phyloP scores from a whole-genome alignment of 352 stramenopile genomes.

The Globisporangium sylvaticum region DNA sequence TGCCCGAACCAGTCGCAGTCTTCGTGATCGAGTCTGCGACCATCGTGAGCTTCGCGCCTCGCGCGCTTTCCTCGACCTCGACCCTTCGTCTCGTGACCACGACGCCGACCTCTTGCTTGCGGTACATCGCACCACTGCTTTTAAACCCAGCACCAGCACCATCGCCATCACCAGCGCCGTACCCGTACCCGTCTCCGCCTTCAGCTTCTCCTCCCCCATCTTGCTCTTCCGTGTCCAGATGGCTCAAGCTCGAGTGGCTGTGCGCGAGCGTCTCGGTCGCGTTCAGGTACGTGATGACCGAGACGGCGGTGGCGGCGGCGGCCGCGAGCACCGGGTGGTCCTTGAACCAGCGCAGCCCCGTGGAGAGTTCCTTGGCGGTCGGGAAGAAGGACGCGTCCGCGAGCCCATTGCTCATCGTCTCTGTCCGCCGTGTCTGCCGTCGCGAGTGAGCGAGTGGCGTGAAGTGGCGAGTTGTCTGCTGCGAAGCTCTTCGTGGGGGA shows the following conservation, averaged over 20 bases:
- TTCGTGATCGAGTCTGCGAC: not conserved
- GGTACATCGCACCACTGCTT: not conserved
- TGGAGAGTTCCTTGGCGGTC: slow-evolving; percentile 79
- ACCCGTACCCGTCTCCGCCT: not conserved
- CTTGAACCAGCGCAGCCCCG: slow-evolving; percentile 81
- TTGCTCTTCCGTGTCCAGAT: slow-evolving; percentile 14
- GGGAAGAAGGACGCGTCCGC: slow-evolving; percentile 76
- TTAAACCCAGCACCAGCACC: not conserved
- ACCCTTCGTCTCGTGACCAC: not conserved
- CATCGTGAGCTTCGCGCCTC: not conserved
- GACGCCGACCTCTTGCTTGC: not conserved
- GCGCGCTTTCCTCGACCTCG: not conserved
- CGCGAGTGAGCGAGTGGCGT: not conserved
- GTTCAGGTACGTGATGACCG: slow-evolving; percentile 81
- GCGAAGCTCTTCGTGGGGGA: not conserved
- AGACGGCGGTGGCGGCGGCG: slow-evolving; percentile 74
- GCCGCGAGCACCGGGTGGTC: slow-evolving; percentile 80
- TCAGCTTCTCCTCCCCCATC: not conserved
- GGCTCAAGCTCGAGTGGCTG: slow-evolving; percentile 11
- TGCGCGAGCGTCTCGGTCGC: slow-evolving; percentile 32
- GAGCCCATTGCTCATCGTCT: slow-evolving; percentile 36
- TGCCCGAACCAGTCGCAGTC: slow-evolving; percentile 18
- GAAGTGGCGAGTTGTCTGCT: not conserved
- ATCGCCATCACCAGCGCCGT: not conserved
- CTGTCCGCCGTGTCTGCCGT: not conserved